Evolutionary conservation across 2,329 filamentous ascomycete genomes (phyloP).

Genomic region (Ascochyta clinopodiicola): DNA sequence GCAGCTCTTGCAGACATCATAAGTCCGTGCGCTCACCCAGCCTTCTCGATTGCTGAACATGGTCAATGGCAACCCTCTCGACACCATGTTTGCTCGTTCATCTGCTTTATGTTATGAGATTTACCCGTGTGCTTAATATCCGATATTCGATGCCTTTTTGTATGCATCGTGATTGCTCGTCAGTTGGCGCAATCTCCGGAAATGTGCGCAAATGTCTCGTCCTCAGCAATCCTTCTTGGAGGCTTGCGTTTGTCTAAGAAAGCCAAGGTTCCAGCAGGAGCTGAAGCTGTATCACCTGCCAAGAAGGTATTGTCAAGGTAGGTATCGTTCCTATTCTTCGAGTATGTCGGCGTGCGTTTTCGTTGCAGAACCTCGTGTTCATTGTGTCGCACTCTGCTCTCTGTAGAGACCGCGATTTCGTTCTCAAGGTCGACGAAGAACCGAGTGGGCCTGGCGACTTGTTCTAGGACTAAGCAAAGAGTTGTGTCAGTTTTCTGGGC

Average conservation of each 20-base stretch:
- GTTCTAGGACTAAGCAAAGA: constrained; percentile 16
- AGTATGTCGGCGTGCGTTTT: constrained; percentile 6
- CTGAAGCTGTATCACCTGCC: background rate
- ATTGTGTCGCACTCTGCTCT: constrained; percentile 28
- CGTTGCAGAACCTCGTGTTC: constrained; percentile 25
- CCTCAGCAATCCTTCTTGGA: background rate
- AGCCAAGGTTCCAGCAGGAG: background rate
- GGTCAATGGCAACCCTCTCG: background rate
- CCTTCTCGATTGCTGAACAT: background rate
- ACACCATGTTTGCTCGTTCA: background rate
- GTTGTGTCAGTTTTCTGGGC: constrained; percentile 31
- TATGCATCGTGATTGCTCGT: background rate
- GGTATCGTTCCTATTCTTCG: background rate
- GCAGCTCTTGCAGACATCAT: constrained; percentile 21
- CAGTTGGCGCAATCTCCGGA: background rate
- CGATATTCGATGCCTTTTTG: background rate
- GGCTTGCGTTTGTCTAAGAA: background rate
- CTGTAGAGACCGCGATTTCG: constrained; percentile 21
- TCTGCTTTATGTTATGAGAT: background rate
- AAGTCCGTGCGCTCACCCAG: constrained; percentile 3
- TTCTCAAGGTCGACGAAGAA: background rate
- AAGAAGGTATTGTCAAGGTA: background rate
- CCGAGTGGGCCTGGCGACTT: constrained; percentile 7
- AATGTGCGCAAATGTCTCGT: background rate
- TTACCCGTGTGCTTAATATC: background rate